Conservation (phyloP, 2,329 filamentous ascomycete genomes). For the Trichophyton schoenleinii region DNA sequence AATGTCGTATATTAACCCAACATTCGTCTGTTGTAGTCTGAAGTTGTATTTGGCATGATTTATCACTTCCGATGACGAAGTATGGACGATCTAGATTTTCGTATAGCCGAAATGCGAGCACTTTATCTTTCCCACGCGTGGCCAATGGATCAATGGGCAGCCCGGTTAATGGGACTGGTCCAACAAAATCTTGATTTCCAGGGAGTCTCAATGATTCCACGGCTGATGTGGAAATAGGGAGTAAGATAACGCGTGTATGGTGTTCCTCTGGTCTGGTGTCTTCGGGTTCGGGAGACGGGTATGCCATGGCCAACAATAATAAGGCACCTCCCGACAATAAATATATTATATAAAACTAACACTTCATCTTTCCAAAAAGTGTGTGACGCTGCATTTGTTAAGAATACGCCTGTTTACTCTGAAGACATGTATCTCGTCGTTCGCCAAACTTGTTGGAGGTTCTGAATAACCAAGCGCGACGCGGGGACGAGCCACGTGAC, state of each 20-base stretch:
- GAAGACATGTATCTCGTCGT: background rate
- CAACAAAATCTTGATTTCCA: background rate
- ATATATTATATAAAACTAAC: background rate
- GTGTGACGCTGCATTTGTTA: background rate
- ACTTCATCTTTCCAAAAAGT: background rate
- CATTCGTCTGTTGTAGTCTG: conserved; percentile 1
- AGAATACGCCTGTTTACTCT: background rate
- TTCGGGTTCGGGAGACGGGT: background rate
- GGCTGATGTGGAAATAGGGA: background rate
- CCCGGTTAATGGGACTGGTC: background rate
- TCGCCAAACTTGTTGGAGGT: background rate
- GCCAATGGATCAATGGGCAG: background rate
- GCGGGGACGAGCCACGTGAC: background rate
- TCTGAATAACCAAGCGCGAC: background rate
- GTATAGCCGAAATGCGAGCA: background rate
- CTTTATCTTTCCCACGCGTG: background rate
- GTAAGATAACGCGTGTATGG: background rate
- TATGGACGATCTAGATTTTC: conserved; percentile 3
- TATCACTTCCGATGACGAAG: background rate
- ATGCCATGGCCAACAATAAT: conserved; percentile 2
- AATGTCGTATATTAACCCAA: conserved; percentile 3
- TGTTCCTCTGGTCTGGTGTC: background rate
- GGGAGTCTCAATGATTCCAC: background rate
- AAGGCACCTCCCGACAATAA: background rate
- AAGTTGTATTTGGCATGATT: background rate